Conservation (phyloP, 257 asterid species). For the Nicotiana benthamiana region DNA sequence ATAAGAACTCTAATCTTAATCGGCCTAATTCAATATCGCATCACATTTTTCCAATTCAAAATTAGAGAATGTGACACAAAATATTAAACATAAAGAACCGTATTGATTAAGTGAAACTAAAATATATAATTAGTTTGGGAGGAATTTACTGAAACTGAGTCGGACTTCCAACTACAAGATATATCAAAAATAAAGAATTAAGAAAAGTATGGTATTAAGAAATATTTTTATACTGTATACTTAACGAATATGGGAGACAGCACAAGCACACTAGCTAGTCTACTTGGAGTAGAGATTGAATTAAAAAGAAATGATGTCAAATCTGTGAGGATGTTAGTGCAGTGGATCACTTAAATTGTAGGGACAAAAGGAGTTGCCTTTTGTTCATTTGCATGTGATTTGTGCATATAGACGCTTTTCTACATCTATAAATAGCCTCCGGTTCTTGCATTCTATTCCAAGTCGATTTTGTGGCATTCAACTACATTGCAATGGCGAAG, state of each 20-base stretch:
- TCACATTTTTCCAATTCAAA: neutral
- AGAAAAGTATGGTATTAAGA: neutral
- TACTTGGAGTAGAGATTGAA: neutral
- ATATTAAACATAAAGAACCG: too few species aligned
- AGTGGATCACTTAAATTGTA: neutral
- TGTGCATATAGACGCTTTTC: neutral
- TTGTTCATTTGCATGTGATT: conserved; percentile 4
- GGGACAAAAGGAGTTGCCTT: conserved; percentile 1
- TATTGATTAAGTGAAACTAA: neutral
- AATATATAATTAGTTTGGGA: neutral
- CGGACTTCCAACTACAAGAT: neutral
- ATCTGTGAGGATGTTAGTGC: neutral
- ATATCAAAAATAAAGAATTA: neutral
- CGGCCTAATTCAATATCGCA: neutral
- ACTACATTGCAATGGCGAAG: conserved; percentile 22
- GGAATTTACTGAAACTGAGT: neutral
- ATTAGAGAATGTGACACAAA: neutral
- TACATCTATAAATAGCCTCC: conserved; percentile 18
- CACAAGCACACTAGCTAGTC: conserved; percentile 9
- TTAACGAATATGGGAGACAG: conserved; percentile 6
- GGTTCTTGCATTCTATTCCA: neutral
- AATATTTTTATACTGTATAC: neutral
- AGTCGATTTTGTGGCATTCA: neutral
- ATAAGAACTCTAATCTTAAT: neutral
- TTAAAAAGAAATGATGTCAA: neutral